Conservation (phyloP, 805 yeast genomes). For the Candida alai region DNA sequence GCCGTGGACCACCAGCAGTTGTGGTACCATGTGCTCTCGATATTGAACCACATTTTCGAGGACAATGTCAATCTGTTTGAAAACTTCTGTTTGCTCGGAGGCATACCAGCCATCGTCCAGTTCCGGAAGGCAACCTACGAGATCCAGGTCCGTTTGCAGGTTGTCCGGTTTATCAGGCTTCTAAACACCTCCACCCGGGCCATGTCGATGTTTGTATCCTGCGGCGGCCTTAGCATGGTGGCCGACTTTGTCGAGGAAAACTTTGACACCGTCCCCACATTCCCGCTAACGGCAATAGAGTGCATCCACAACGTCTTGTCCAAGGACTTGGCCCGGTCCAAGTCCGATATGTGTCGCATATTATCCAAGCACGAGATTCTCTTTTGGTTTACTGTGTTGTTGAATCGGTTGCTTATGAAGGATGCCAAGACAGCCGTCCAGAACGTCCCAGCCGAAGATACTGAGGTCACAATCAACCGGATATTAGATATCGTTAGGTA, state of each 20-base stretch:
- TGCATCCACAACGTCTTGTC: slow-evolving; percentile 32
- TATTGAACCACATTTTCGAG: slow-evolving; percentile 32
- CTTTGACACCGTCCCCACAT: slow-evolving; percentile 33
- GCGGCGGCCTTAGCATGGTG: slow-evolving; percentile 44
- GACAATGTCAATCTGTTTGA: slow-evolving; percentile 30
- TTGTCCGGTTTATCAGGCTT: slow-evolving; percentile 30
- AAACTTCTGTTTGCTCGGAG: slow-evolving; percentile 41
- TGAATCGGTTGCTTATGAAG: slow-evolving; percentile 27
- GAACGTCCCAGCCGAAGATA: slow-evolving; percentile 3
- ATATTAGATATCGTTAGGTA: slow-evolving; percentile 35
- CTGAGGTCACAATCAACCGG: slow-evolving; percentile 19
- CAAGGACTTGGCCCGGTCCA: slow-evolving; percentile 33
- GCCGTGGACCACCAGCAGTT: slow-evolving; percentile 25
- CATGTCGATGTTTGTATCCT: slow-evolving; percentile 38
- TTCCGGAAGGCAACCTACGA: slow-evolving; percentile 31
- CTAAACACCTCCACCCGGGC: slow-evolving; percentile 33
- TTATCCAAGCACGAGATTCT: slow-evolving; percentile 40
- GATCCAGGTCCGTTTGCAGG: slow-evolving; percentile 31
- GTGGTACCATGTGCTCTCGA: slow-evolving; percentile 35
- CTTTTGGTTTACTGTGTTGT: slow-evolving; percentile 40
- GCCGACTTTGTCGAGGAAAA: slow-evolving; percentile 46
- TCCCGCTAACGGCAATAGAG: slow-evolving; percentile 36
- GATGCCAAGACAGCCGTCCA: not conserved
- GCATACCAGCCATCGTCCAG: slow-evolving; percentile 39
- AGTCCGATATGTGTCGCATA: slow-evolving; percentile 40